phyloP scores from a whole-genome alignment of 345 rosid species.

The Lumnitzera littorea region DNA sequence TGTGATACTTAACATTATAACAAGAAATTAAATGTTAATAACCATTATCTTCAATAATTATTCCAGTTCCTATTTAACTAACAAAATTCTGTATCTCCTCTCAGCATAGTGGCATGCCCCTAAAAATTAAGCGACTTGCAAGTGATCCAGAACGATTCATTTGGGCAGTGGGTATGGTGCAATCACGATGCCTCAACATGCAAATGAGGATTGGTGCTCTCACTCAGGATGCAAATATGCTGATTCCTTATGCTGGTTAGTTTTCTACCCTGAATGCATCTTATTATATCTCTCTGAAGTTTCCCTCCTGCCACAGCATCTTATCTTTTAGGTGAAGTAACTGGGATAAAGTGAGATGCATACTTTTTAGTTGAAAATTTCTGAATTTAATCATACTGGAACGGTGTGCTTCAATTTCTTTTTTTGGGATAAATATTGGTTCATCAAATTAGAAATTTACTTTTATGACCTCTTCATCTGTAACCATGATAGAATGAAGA shows the following conservation, averaged over 20 bases:
- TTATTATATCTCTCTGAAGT: background rate
- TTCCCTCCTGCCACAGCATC: background rate
- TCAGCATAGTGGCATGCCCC: slow-evolving; percentile 78
- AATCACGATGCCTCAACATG: slow-evolving; percentile 74
- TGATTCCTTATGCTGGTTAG: slow-evolving; percentile 91
- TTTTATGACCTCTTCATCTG: too few relatives aligned
- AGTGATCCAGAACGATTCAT: slow-evolving; percentile 69
- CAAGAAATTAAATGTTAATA: background rate
- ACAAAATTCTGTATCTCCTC: background rate
- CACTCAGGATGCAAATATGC: slow-evolving; percentile 80
- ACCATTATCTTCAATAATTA: slow-evolving; percentile 6
- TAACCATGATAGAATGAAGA: too few relatives aligned
- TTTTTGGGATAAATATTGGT: too few relatives aligned
- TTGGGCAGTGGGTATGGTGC: slow-evolving; percentile 88
- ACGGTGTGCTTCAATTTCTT: too few relatives aligned
- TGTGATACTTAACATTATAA: slow-evolving; percentile 2
- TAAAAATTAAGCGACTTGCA: slow-evolving; percentile 86
- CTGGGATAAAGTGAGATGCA: too few relatives aligned
- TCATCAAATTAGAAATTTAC: too few relatives aligned
- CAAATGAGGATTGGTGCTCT: slow-evolving; percentile 78
- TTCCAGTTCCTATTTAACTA: slow-evolving; percentile 1
- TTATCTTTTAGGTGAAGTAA: too few relatives aligned
- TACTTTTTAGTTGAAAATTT: too few relatives aligned
- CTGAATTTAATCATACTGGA: too few relatives aligned
- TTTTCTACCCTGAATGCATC: slow-evolving; percentile 2